Base-by-base conservation (phyloP, 2,329 filamentous ascomycete genomes). In the Xylaria polymorpha region DNA sequence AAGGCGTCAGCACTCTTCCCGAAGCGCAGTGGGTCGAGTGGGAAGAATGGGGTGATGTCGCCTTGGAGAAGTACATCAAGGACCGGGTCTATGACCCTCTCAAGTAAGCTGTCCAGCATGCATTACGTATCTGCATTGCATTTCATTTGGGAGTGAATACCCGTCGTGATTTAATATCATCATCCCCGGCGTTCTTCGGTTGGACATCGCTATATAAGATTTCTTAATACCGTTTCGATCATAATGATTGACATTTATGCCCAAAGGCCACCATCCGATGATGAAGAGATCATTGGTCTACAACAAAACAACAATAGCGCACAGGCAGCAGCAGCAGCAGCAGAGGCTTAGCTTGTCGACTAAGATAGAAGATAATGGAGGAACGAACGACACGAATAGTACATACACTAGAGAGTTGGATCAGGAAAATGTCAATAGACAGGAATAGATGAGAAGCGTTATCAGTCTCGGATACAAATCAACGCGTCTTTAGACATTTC, bases 1-100 rank as follows among this genome's bases (percentile, higher is more conserved):
- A 93, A 75, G 92, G 92, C 70, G 92, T 97, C 60, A 91, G 91
- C 77, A 82, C 83, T 70, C 83, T 94, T 64, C 85, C 85, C 61
- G 91, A 94, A 72, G 86, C 86, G 71, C 86, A 91, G 78, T 91
- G 93, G 85, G 81, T 89, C 69, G 88, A 91, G 79, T 94, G 91
- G 88, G 88, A 91, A 80, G 89, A 91, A 80, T 90, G 88, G 88
- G 88, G 88, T 61, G 88, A 91, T 74, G 87, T 89, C 44, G 86
- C 86, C 63, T 80, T 91, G 74, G 87, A 83, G 50, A 83, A 84
- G 69, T 90, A 80, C 81, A 90, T 91, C 81, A 86, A 87, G 84
- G 81, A 85, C 73, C 83, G 80, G 73, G 83, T 90, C 73, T 91
- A 91, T 76, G 85, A 91, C 76, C 89, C 89, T 70, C 74, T 79